Evolutionary conservation across 1,284 basidiomycete genomes (phyloP).

Genomic region (Cryptococcus sp.): DNA sequence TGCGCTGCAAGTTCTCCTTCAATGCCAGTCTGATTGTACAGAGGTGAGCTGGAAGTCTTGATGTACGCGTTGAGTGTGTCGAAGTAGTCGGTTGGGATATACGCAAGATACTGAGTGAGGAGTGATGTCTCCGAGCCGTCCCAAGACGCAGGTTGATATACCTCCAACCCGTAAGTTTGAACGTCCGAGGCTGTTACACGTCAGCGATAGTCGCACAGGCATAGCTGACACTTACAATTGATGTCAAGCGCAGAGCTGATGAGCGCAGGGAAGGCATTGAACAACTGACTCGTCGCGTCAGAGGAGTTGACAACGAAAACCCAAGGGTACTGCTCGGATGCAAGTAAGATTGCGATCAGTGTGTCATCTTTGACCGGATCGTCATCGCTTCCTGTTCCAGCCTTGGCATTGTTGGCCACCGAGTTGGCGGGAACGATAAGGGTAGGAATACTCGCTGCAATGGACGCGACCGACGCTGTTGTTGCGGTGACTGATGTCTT

Average conservation of each 20-base stretch:
- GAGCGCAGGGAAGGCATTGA: constrained; percentile 49
- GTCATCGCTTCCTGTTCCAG: constrained; percentile 27
- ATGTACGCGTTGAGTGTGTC: constrained; percentile 49
- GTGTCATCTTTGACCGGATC: constrained; percentile 42
- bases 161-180: constrained; percentile 50
- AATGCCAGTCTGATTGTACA: constrained; percentile 52
- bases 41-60: constrained; percentile 44
- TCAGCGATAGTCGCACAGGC: constrained; percentile 8
- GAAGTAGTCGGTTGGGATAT: constrained; percentile 49
- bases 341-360: constrained; percentile 48
- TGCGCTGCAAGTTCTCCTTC: constrained; percentile 50
- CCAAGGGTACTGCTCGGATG: constrained; percentile 48
- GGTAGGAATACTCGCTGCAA: constrained; percentile 48
- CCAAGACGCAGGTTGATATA: constrained; percentile 51
- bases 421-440: constrained; percentile 50
- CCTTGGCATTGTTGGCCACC: constrained; percentile 32
- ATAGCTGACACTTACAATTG: constrained; percentile 15
- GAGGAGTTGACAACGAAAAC: constrained; percentile 48
- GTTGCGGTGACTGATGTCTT: constrained; percentile 20
- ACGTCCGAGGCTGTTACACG: constrained; percentile 31
- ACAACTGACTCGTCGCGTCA: constrained; percentile 51
- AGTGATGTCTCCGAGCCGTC: constrained; percentile 40
- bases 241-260: constrained; percentile 47
- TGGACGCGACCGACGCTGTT: constrained; percentile 40
- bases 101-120: constrained; percentile 53